Base-by-base conservation (phyloP, 768 basidiomycete genomes). In the Hypholoma sublateritium region DNA sequence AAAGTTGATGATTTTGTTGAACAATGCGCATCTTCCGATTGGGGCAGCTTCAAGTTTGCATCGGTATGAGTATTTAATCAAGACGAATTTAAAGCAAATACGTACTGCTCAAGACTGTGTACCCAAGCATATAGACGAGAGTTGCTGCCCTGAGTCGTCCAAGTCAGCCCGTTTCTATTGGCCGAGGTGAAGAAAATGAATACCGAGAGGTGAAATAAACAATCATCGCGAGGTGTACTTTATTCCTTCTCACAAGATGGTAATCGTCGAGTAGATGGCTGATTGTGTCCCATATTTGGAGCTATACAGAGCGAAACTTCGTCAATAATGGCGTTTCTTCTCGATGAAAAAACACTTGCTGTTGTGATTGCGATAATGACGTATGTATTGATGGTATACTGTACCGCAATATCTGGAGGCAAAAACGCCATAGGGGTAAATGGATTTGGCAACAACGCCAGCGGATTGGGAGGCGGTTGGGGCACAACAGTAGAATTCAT, bases 391-490 rank as follows among this genome's bases (percentile, higher is more conserved):
- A 59, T 50, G 7, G 44, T 52, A 1, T 35, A 42, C 28, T 62
- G 56, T 3, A 25, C 7, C 9, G 61, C 61, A 35, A 35, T 49
- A 17, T 57, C 55, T 2, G 61, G 58, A 16, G 58, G 56, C 16
- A 62, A 55, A 21, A 59, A 62, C 14, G 61, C 61, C 46, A 62
- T 53, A 12, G 61, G 61, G 2, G 58, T 59, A 28, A 52, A 52
- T 0, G 58, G 61, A 45, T 62, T 59, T 0, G 58, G 58, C 8
- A 62, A 52, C 11, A 9, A 22, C 2, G 42, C 6, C 34, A 52
- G 50, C 14, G 35, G 34, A 9, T 37, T 41, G 13, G 35, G 25
- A 28, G 25, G 25, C 7, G 7, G 3, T 28, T 28, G 25, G 25
- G 25, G 7, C 25, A 28, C 25, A 28, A 7, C 7, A 28, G 25